phyloP scores from a whole-genome alignment of 805 yeast species.

The Saturnispora hagleri region DNA sequence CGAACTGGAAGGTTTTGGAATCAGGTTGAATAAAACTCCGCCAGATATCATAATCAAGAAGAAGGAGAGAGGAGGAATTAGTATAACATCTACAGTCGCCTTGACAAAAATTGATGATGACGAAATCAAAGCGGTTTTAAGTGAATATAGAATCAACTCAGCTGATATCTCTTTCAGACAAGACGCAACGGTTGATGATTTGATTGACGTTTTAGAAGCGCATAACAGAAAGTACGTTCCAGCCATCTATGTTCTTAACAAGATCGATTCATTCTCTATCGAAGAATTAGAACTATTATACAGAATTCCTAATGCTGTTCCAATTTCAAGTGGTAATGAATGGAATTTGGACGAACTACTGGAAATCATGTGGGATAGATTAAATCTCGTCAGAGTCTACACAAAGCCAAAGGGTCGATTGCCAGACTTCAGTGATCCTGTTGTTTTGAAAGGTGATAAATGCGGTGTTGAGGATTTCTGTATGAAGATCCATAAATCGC shows the following conservation, averaged over 20 bases:
- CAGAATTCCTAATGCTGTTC: constrained; percentile 94
- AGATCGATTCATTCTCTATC: constrained; percentile 88
- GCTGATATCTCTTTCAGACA: constrained; percentile 96
- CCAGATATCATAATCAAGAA: constrained; percentile 88
- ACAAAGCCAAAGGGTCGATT: constrained; percentile 92
- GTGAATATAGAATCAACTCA: constrained; percentile 88
- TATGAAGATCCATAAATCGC: constrained; percentile 88
- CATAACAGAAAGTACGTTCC: constrained; percentile 90
- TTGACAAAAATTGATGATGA: constrained; percentile 86
- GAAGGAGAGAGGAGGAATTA: constrained; percentile 94
- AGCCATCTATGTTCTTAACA: constrained; percentile 88
- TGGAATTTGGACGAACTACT: constrained; percentile 96
- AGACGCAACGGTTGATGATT: constrained; percentile 95
- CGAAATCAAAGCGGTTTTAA: constrained; percentile 92
- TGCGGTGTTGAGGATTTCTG: constrained; percentile 93
- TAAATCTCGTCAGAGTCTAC: constrained; percentile 87
- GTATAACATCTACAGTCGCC: constrained; percentile 88
- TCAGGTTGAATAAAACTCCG: constrained; percentile 81
- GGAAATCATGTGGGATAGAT: constrained; percentile 91
- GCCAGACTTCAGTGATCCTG: constrained; percentile 94
- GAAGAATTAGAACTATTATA: constrained; percentile 87
- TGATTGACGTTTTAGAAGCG: constrained; percentile 89
- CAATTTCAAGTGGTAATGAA: constrained; percentile 89
- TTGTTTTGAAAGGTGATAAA: constrained; percentile 74
- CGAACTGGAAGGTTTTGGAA: constrained; percentile 96